A percentile compares a stretch with the other conserved stretches of the same genome.
phyloP scores from a whole-genome alignment of 768 basidiomycete species.

The Gloeophyllum trabeum region DNA sequence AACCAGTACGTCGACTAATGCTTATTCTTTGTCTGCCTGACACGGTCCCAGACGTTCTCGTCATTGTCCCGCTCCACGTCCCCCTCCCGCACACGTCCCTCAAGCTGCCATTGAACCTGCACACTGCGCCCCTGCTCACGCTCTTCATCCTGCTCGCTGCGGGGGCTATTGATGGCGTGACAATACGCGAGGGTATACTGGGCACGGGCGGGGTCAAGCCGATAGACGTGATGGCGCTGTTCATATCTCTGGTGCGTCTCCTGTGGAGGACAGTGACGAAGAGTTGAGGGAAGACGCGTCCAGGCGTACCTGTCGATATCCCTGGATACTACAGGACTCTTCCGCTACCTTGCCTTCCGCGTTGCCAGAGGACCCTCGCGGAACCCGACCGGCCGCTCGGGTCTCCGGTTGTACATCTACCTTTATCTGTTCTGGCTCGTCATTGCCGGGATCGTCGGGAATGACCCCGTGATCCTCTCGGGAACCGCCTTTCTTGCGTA shows the following conservation, averaged over 20 bases:
- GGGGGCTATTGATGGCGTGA: conserved; percentile 18
- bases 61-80: too few relatives aligned
- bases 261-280: too few relatives aligned
- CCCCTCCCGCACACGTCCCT: too few relatives aligned
- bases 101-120: conserved; percentile 19
- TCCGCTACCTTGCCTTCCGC: conserved; percentile 82
- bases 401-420: conserved; percentile 63
- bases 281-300: conserved; percentile 2
- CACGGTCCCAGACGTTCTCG: too few relatives aligned
- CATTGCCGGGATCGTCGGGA: conserved; percentile 75
- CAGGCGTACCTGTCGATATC: conserved; percentile 83
- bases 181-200: conserved; percentile 69
- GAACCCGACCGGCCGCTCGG: conserved; percentile 65
- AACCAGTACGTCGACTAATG: too few relatives aligned
- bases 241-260: conserved; percentile 58
- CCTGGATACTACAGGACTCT: conserved; percentile 78
- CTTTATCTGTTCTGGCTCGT: conserved; percentile 78
- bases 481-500: conserved; percentile 88
- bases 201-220: conserved; percentile 74
- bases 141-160: conserved; percentile 18
- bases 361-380: too few relatives aligned
- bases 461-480: conserved; percentile 88
- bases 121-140: conserved; percentile 18
- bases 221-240: conserved; percentile 88
- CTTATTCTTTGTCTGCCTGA: too few relatives aligned